These are phyloP conservation scores for Rhizopogon rudus DNA, from an alignment of 768 basidiomycete species.

Conservation along the genomic window DNA sequence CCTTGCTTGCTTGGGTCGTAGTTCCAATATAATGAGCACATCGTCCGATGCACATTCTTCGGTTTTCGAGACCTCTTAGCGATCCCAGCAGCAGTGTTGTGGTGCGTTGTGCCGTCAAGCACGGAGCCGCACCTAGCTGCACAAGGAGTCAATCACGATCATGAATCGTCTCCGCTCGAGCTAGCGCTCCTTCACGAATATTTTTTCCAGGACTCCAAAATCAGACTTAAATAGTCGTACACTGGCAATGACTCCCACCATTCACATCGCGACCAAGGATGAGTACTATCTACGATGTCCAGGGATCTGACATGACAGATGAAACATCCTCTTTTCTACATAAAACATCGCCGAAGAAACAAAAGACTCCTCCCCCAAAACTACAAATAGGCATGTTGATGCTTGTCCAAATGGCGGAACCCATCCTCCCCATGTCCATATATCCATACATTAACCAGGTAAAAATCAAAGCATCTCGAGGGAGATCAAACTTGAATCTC, in stretches of 20 bases:
- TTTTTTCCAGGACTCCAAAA: too few relatives aligned
- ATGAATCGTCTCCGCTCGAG: too few relatives aligned
- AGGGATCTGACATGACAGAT: not conserved
- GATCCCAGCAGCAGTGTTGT: too few relatives aligned
- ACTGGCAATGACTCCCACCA: too few relatives aligned
- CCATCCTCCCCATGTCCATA: slow-evolving; percentile 37
- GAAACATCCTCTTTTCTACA: not conserved
- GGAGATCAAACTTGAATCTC: not conserved
- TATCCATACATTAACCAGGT: slow-evolving; percentile 48
- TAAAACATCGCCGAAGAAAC: not conserved
- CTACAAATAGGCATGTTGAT: slow-evolving; percentile 34
- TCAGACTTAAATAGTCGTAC: not conserved
- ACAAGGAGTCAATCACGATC: too few relatives aligned
- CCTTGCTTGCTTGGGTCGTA: too few relatives aligned
- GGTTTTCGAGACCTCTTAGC: too few relatives aligned
- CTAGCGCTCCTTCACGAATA: too few relatives aligned
- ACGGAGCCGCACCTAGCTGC: too few relatives aligned
- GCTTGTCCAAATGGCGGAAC: slow-evolving; percentile 28
- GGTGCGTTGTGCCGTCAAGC: too few relatives aligned
- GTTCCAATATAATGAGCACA: too few relatives aligned
- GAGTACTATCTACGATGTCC: not conserved
- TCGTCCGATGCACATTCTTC: too few relatives aligned
- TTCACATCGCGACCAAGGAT: not conserved
- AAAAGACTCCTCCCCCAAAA: slow-evolving; percentile 31
- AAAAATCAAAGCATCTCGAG: not conserved